These are phyloP conservation scores for Amanita pseudoporphyria DNA, from an alignment of 768 basidiomycete species.

Conservation along the genomic window DNA sequence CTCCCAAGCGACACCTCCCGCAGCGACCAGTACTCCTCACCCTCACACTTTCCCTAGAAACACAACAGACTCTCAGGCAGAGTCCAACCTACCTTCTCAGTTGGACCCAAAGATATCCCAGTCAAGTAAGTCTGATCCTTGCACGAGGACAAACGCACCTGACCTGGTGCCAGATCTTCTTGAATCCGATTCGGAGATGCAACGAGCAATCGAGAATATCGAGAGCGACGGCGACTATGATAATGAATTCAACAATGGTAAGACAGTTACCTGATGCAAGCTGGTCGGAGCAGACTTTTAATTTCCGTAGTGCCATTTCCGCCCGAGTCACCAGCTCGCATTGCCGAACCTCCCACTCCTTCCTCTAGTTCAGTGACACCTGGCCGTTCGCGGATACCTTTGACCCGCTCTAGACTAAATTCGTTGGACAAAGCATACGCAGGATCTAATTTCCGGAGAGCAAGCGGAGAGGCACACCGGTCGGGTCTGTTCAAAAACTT, in stretches of 20 bases:
- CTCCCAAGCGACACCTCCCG: constrained; percentile 33
- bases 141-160: constrained; percentile 7
- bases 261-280: background rate
- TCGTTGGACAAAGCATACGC: constrained; percentile 6
- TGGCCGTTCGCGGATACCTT: constrained; percentile 5
- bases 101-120: constrained; percentile 19
- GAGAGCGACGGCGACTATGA: constrained; percentile 34
- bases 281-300: background rate
- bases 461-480: constrained; percentile 2
- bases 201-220: constrained; percentile 45
- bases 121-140: constrained; percentile 33
- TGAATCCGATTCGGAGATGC: constrained; percentile 68
- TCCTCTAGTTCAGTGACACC: constrained; percentile 3
- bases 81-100: constrained; percentile 21
- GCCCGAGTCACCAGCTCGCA: background rate
- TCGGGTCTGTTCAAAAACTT: background rate
- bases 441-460: background rate
- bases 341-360: background rate
- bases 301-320: constrained; percentile 13
- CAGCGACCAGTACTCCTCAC: constrained; percentile 46
- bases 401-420: constrained; percentile 1
- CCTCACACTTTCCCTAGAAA: constrained; percentile 48
- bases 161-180: constrained; percentile 40
- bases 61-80: constrained; percentile 31
- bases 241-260: constrained; percentile 2